Conservation (phyloP, 2,329 filamentous ascomycete species). For the Paradendryphiella salina region DNA sequence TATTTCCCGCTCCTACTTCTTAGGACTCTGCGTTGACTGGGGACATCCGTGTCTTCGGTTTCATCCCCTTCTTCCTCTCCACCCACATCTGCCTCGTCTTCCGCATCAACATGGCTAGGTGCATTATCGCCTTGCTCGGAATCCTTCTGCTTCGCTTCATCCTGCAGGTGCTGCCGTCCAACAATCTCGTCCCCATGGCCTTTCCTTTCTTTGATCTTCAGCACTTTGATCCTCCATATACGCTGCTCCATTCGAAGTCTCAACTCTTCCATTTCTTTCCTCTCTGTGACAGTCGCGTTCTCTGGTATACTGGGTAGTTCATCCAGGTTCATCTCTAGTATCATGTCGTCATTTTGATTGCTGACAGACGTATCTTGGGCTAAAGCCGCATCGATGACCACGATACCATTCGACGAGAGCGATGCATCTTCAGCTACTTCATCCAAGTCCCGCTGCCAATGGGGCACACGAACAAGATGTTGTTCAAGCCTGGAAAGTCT, state of each 20-base stretch:
- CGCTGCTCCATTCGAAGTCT: slow-evolving; percentile 9
- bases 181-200: neutral
- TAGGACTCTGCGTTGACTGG: neutral
- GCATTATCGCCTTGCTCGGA: neutral
- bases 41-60: neutral
- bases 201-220: slow-evolving; percentile 6
- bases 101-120: neutral
- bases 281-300: slow-evolving; percentile 7
- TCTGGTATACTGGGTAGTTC: neutral
- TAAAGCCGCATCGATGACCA: neutral
- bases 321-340: neutral
- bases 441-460: slow-evolving; percentile 7
- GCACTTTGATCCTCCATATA: slow-evolving; percentile 8
- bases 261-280: slow-evolving; percentile 4
- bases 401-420: neutral
- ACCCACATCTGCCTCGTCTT: neutral
- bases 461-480: neutral
- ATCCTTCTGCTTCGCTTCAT: neutral
- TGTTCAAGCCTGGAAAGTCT: slow-evolving; percentile 4
- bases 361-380: neutral
- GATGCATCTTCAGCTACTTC: neutral
- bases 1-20: slow-evolving; percentile 1
- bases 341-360: neutral
- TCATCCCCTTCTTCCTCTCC: neutral
- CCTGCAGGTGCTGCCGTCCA: neutral